Base-by-base conservation (phyloP, 2,329 filamentous ascomycete genomes). In the Acarospora socialis region DNA sequence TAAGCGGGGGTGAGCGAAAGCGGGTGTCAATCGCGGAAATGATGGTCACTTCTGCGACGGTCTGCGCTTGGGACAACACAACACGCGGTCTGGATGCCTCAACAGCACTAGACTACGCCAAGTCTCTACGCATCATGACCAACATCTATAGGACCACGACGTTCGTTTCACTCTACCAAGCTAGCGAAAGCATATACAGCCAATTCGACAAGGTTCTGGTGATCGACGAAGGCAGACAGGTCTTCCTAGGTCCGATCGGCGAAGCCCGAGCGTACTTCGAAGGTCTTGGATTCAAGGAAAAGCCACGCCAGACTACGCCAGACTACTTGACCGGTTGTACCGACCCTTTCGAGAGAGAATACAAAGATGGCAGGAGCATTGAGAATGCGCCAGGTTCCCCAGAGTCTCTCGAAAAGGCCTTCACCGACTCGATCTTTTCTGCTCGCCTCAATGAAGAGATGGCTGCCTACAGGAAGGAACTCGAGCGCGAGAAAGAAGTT, bases 161-260 rank as follows among this genome's bases (percentile, higher is more conserved):
- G 0, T 86, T 90, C 38, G 81, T 92, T 2, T 83, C 82, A 0
- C 61, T 92, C 0, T 92, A 92, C 52, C 82, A 92, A 50, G 81
- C 81, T 0, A 83, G 77, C 0, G 80, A 90, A 54, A 83, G 73
- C 45, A 82, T 87, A 39, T 86, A 81, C 56, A 65, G 65, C 14
- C 70, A 75, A 20, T 86, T 87, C 39, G 81, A 92, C 60, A 90
- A 87, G 53, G 81, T 90, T 8, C 60, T 92, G 46, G 77, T 86
- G 21, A 80, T 90, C 34, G 78, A 86, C 39, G 68, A 70, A 23
- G 81, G 81, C 2, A 70, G 68, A 17, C 75, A 84, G 50, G 77
- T 81, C 20, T 90, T 74, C 56, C 84, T 81, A 37, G 81, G 81
- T 1, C 75, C 76, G 0, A 58, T 70, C 0, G 54, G 63, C 1